A percentile compares a stretch with the other conserved stretches of the same genome.
Conservation (phyloP, 345 rosid genomes). For the Brassica cretica region DNA sequence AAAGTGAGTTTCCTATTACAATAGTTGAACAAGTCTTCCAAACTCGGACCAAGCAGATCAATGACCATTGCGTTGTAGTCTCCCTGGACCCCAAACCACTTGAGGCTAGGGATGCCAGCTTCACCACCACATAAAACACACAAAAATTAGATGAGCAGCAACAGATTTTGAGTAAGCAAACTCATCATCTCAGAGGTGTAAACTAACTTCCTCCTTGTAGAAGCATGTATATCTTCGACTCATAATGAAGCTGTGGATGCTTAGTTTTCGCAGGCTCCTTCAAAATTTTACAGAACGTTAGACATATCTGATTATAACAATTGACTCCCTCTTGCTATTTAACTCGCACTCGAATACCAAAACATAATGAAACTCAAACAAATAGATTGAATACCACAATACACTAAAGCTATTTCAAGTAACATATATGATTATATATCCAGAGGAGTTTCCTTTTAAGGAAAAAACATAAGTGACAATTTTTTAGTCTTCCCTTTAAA, state of each 20-base stretch:
- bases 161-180: neutral
- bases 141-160: neutral
- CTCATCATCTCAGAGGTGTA: slow-evolving; percentile 17
- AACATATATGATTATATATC: neutral
- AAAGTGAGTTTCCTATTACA: slow-evolving; percentile 72
- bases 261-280: slow-evolving; percentile 84
- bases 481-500: neutral
- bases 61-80: slow-evolving; percentile 85
- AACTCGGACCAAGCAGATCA: slow-evolving; percentile 89
- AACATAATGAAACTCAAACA: neutral
- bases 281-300: slow-evolving; percentile 21
- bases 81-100: slow-evolving; percentile 84
- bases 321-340: neutral
- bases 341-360: neutral
- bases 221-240: slow-evolving; percentile 83
- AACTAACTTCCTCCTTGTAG: slow-evolving; percentile 86
- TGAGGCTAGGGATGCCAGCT: slow-evolving; percentile 86
- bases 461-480: neutral
- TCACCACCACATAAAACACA: slow-evolving; percentile 35
- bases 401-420: neutral
- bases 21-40: slow-evolving; percentile 83
- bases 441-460: too few relatives aligned
- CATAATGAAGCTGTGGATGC: slow-evolving; percentile 91
- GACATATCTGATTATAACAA: slow-evolving; percentile 5
- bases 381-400: neutral